Base-by-base conservation (phyloP, 768 basidiomycete genomes). In the Rhodotorula sphaerocarpa region DNA sequence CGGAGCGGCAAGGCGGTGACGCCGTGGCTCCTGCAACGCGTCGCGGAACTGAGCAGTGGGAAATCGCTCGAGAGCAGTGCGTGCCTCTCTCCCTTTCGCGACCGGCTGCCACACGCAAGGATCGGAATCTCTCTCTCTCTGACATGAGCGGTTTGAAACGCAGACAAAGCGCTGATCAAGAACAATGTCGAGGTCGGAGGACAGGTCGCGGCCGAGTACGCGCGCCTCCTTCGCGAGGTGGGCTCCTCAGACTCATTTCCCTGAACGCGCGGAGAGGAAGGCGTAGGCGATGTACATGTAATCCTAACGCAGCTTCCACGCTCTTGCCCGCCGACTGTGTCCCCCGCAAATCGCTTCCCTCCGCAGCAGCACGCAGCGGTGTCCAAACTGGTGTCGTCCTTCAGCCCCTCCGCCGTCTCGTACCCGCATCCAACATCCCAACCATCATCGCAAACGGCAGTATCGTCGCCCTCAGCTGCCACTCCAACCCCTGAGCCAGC, bases 1-100 rank as follows among this genome's bases (percentile, higher is more conserved):
- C 83, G 79, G 70, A 78, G 80, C 23, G 95, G 95, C 5, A 96
- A 95, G 70, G 87, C 90, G 63, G 90, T 82, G 10, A 99, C 95
- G 2, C 95, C 95, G 11, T 97, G 93, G 93, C 78, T 99, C 15
- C 78, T 99, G 34, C 79, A 80, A 47, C 83, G 93, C 34, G 84
- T 97, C 3, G 80, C 81, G 21, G 86, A 93, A 73, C 78, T 97
- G 51, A 90, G 87, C 0, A 72, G 80, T 36, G 90, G 90, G 3
- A 79, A 79, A 63, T 90, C 89, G 9, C 76, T 95, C 55, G 77
- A 79, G 43, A 84, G 82, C 71, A 86, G 86, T 86, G 62, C 75
- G 86, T 76, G 6, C 16, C 25, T 18, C n/a, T 42, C 2, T 39
- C 42, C 21, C 10, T n/a, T 33, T 55, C 14, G n/a, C n/a, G n/a